A percentile compares a stretch with the other conserved stretches of the same genome.
Evolutionary conservation across 2,329 filamentous ascomycete genomes (phyloP).

Genomic region (Phialemonium atrogriseum): DNA sequence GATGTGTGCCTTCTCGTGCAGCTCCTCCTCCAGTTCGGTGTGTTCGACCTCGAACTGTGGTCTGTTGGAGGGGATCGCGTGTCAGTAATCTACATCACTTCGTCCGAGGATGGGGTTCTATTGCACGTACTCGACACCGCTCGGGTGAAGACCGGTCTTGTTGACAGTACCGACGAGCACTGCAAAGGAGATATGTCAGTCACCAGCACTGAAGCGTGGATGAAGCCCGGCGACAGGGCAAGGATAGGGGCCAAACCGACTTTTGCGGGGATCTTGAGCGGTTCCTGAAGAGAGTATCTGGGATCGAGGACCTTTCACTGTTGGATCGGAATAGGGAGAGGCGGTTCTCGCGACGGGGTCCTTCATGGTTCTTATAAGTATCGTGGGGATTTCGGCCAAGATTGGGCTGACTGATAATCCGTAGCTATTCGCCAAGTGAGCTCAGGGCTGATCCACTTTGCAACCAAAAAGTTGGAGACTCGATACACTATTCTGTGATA

Average conservation of each 20-base stretch:
- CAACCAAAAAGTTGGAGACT: conserved; percentile 2
- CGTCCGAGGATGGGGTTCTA: conserved; percentile 7
- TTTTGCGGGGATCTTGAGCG: conserved; percentile 16
- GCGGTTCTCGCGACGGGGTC: conserved; percentile 32
- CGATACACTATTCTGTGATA: conserved; percentile 4
- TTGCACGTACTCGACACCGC: conserved; percentile 73
- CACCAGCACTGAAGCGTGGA: background rate
- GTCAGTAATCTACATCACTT: background rate
- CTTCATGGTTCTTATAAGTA: conserved; percentile 22
- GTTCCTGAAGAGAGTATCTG: conserved; percentile 28
- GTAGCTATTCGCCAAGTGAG: too few relatives aligned
- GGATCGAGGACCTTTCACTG: conserved; percentile 33
- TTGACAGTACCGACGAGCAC: conserved; percentile 62
- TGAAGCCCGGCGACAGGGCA: conserved; percentile 15
- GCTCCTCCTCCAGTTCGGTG: conserved; percentile 94
- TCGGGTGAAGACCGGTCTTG: conserved; percentile 85
- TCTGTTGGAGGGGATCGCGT: conserved; percentile 39
- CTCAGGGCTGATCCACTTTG: conserved; percentile 4
- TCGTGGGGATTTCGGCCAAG: conserved; percentile 1
- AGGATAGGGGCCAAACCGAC: conserved; percentile 20
- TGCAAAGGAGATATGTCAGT: conserved; percentile 17
- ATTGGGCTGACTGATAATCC: conserved; percentile 2
- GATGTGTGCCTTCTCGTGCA: conserved; percentile 96
- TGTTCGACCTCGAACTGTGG: conserved; percentile 75
- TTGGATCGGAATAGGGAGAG: conserved; percentile 36